Conservation (phyloP, 2,329 filamentous ascomycete species). For the Hypoxylon sp. region DNA sequence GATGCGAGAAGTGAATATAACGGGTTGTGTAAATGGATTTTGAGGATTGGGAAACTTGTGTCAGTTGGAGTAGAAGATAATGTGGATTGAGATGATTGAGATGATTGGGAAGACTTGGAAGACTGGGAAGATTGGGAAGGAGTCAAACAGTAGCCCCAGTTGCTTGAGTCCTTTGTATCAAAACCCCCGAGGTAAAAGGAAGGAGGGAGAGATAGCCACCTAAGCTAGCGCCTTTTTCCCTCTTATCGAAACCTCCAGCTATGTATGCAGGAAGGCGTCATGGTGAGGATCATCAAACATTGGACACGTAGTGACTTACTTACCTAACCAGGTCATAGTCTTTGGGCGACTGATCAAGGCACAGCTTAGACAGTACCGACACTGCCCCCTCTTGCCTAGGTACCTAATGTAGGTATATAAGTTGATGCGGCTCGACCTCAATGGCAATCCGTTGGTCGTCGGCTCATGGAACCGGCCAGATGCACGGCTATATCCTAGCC, state of each 20-base stretch:
- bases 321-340: slow-evolving; percentile 45
- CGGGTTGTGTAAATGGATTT: neutral
- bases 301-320: slow-evolving; percentile 25
- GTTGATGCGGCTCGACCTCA: slow-evolving; percentile 30
- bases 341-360: slow-evolving; percentile 15
- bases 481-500: slow-evolving; percentile 22
- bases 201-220: slow-evolving; percentile 4
- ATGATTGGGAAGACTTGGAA: too few species aligned
- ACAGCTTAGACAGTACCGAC: slow-evolving; percentile 16
- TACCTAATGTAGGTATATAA: slow-evolving; percentile 27
- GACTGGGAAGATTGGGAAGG: neutral
- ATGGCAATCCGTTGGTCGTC: slow-evolving; percentile 15
- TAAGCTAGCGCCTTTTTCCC: slow-evolving; percentile 20
- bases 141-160: slow-evolving; percentile 9
- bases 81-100: neutral
- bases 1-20: neutral
- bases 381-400: slow-evolving; percentile 14
- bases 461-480: slow-evolving; percentile 19
- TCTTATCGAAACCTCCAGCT: slow-evolving; percentile 13
- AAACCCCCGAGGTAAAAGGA: slow-evolving; percentile 10
- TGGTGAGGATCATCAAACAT: slow-evolving; percentile 13
- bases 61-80: slow-evolving; percentile 4
- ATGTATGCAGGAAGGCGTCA: slow-evolving; percentile 22
- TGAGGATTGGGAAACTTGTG: slow-evolving; percentile 19
- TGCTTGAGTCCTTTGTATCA: slow-evolving; percentile 22